Evolutionary conservation across 495 filamentous ascomycete species (phyloP), one percentile per base, ranked within the genome.

Genomic region (Aspergillus heteromorphus): DNA sequence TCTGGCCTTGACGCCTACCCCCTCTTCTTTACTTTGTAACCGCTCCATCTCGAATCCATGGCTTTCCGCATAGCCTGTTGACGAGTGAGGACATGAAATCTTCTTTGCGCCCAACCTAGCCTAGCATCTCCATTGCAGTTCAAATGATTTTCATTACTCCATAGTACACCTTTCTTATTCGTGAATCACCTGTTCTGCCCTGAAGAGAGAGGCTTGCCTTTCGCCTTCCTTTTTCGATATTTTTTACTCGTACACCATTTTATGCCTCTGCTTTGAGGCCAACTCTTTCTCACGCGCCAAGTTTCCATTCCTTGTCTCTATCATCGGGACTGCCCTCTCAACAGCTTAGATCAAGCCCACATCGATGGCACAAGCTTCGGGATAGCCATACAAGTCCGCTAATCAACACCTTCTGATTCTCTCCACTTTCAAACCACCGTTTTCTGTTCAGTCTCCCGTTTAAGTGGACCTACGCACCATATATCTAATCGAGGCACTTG

Each of bases 1-100:
- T 34, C 51, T 40, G 42, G 49, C 48, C 45, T 53, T 49, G 55
- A 56, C 53, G 50, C 45, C 31, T 53, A 49, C 41, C 48, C 40
- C 48, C 36, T 27, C 21, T 48, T 47, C 8, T 40, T 36, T 55
- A 29, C 31, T 48, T 16, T 20, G 38, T 45, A 14, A 17, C 25
- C 27, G 10, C 34, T 42, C 38, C 11, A 45, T 34, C 14, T 40
- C 25, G 10, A 53, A 53, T 29, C 30, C 30, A 34, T 34, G 30
- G 30, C 30, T 34, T 34, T 7, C 7, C 7, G 9, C 30, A 34
- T 34, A 34, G 9, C 30, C 9, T 13, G 14, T 34, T 34, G 30
- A 34, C 30, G 30, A 34, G 30, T 10, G 30, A 34, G 30, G 30
- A 8, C 30, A 34, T 8, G 30, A 2, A 34, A 34, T 34, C 14